These are phyloP conservation scores for Wickerhamiella alocasiicola DNA, from an alignment of 805 yeast species.

Conservation along the genomic window DNA sequence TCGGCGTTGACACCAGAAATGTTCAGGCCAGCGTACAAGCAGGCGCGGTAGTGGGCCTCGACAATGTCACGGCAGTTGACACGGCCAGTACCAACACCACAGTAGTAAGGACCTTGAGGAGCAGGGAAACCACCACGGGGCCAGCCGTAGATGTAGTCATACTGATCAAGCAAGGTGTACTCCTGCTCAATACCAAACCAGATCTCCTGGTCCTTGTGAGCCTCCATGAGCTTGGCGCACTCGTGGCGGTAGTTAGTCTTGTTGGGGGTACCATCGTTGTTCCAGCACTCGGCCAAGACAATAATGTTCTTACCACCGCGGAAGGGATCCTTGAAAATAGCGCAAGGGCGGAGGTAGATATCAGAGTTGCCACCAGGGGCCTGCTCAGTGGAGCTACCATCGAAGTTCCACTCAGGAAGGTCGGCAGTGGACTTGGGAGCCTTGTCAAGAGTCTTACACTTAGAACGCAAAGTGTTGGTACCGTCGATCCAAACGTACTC, in stretches of 20 bases:
- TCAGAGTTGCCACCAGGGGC: constrained; percentile 98
- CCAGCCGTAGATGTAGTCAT: constrained; percentile 90
- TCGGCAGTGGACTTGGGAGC: constrained; percentile 64
- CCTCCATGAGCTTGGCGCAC: constrained; percentile 87
- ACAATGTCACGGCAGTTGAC: constrained; percentile 96
- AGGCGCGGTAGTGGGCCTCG: constrained; percentile 98
- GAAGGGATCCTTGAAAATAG: constrained; percentile 92
- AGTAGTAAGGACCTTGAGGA: constrained; percentile 99
- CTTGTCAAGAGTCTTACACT: constrained; percentile 74
- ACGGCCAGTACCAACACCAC: constrained; percentile 99
- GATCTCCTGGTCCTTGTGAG: constrained; percentile 68
- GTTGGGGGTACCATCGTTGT: constrained; percentile 98
- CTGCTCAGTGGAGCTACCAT: constrained; percentile 96
- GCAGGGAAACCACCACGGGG: constrained; percentile 99
- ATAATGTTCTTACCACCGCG: constrained; percentile 95
- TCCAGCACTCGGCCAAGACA: constrained; percentile 93
- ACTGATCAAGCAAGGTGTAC: constrained; percentile 89
- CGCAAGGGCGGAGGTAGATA: constrained; percentile 88
- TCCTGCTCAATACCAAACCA: constrained; percentile 99
- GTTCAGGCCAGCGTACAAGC: constrained; percentile 80
- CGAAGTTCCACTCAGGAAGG: constrained; percentile 98
- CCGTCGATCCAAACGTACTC: constrained; percentile 98
- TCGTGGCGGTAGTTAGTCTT: constrained; percentile 97
- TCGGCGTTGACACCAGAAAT: constrained; percentile 98
- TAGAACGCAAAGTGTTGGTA: constrained; percentile 79